Conservation (phyloP, 495 filamentous ascomycete genomes). For the Neurospora terricola region DNA sequence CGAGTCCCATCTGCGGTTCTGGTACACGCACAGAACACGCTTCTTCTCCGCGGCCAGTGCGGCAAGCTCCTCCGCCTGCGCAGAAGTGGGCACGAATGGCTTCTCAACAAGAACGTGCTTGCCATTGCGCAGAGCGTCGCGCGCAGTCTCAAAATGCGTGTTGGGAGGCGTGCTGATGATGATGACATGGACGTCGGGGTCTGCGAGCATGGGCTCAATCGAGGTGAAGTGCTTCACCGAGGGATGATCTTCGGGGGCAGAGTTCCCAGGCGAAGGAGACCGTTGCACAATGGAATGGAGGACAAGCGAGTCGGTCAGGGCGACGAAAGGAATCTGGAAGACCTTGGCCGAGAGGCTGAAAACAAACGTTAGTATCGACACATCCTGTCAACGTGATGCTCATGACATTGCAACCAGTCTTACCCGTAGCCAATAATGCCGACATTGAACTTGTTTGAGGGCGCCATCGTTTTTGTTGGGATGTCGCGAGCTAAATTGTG, state of each 20-base stretch:
- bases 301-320: constrained; percentile 49
- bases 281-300: constrained; percentile 78
- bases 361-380: constrained; percentile 7
- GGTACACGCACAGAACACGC: constrained; percentile 67
- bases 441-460: constrained; percentile 35
- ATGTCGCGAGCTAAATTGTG: background rate
- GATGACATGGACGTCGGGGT: constrained; percentile 58
- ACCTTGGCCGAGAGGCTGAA: constrained; percentile 68
- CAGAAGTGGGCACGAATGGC: constrained; percentile 66
- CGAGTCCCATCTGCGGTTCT: constrained; percentile 79
- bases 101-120: constrained; percentile 90
- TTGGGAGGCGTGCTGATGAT: constrained; percentile 68
- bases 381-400: background rate
- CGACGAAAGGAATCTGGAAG: constrained; percentile 86
- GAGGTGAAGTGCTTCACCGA: constrained; percentile 52
- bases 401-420: constrained; percentile 3
- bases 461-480: constrained; percentile 4
- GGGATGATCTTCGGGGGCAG: constrained; percentile 63
- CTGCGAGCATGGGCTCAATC: constrained; percentile 52
- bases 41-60: constrained; percentile 50
- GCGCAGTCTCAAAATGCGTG: constrained; percentile 58
- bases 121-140: constrained; percentile 57
- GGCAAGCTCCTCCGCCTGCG: constrained; percentile 63
- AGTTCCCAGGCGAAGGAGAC: constrained; percentile 30
- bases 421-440: constrained; percentile 48